phyloP scores from a whole-genome alignment of 352 stramenopile genomes.

The Phytopythium boreale region DNA sequence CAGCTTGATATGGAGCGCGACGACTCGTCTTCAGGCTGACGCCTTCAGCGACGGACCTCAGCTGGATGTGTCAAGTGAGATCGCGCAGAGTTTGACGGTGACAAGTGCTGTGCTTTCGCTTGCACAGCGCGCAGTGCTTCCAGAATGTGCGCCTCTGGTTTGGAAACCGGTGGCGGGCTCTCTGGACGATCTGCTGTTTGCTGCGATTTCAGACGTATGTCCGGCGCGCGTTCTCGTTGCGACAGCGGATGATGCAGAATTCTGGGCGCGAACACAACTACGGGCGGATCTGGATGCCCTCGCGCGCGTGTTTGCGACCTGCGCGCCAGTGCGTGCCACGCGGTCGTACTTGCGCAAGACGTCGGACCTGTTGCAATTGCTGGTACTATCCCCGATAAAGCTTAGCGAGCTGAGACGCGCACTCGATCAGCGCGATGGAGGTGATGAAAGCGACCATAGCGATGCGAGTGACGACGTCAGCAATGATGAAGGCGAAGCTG shows the following conservation, averaged over 20 bases:
- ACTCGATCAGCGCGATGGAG: conserved; percentile 26
- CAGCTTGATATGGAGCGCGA: conserved; percentile 19
- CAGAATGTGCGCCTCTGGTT: conserved; percentile 24
- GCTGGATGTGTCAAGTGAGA: conserved; percentile 30
- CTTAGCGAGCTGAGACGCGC: conserved; percentile 43
- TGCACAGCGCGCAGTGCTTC: conserved; percentile 17
- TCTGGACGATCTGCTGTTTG: conserved; percentile 39
- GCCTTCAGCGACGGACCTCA: background rate
- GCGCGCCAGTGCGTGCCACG: conserved; percentile 23
- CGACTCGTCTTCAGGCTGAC: background rate
- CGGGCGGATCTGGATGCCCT: conserved; percentile 34
- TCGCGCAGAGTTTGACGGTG: conserved; percentile 25
- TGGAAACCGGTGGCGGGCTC: conserved; percentile 32
- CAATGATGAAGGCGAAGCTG: background rate
- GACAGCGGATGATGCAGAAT: background rate
- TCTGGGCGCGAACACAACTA: conserved; percentile 32
- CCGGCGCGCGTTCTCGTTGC: conserved; percentile 9
- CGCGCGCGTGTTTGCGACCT: conserved; percentile 27
- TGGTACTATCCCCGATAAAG: conserved; percentile 37
- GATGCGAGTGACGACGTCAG: conserved; percentile 3
- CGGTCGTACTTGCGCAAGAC: conserved; percentile 44
- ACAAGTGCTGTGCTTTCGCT: conserved; percentile 26
- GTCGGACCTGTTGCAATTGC: conserved; percentile 38
- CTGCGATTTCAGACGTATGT: conserved; percentile 11
- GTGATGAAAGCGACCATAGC: background rate